A percentile compares a stretch with the other conserved stretches of the same genome.
Conservation (phyloP, 2,329 filamentous ascomycete genomes). For the Xylariaceae sp. region DNA sequence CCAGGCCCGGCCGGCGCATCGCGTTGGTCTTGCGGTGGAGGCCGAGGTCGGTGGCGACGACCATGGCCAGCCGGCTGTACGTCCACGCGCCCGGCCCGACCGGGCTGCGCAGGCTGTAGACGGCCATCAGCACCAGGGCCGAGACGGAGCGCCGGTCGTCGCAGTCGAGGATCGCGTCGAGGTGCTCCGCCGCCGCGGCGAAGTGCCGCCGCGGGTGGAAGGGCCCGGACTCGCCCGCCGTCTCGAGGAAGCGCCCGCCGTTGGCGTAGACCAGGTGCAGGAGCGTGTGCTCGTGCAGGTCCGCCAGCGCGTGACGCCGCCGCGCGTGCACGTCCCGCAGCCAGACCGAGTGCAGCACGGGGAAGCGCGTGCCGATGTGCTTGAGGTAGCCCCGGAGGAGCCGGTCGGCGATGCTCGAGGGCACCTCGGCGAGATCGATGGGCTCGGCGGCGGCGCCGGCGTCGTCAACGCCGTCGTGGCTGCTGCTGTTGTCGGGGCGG, state of each 20-base stretch:
- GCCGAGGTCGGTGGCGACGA: conserved; percentile 25
- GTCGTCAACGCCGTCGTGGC: not conserved
- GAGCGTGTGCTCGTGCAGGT: conserved; percentile 1
- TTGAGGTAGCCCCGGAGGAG: conserved; percentile 5
- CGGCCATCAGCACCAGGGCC: conserved; percentile 24
- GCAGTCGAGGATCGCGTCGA: conserved; percentile 26
- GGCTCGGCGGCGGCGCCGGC: not conserved
- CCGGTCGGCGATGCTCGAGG: conserved; percentile 1
- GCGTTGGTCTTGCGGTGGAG: conserved; percentile 17
- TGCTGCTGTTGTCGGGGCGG: not conserved
- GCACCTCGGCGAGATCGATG: conserved; percentile 4
- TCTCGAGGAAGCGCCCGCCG: conserved; percentile 4
- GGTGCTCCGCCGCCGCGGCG: conserved; percentile 21
- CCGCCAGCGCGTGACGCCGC: not conserved
- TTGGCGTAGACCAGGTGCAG: conserved; percentile 6
- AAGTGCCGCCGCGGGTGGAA: conserved; percentile 16
- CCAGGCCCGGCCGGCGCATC: not conserved
- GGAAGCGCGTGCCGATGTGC: conserved; percentile 6
- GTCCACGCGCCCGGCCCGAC: conserved; percentile 29
- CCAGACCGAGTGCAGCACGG: conserved; percentile 3
- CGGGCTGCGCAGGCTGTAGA: conserved; percentile 26
- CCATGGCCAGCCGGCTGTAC: conserved; percentile 24
- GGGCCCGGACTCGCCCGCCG: conserved; percentile 3
- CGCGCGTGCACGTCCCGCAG: conserved; percentile 1
- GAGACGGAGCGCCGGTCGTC: conserved; percentile 26